Conservation (phyloP, 352 stramenopile species). For the Phytophthora vignae region DNA sequence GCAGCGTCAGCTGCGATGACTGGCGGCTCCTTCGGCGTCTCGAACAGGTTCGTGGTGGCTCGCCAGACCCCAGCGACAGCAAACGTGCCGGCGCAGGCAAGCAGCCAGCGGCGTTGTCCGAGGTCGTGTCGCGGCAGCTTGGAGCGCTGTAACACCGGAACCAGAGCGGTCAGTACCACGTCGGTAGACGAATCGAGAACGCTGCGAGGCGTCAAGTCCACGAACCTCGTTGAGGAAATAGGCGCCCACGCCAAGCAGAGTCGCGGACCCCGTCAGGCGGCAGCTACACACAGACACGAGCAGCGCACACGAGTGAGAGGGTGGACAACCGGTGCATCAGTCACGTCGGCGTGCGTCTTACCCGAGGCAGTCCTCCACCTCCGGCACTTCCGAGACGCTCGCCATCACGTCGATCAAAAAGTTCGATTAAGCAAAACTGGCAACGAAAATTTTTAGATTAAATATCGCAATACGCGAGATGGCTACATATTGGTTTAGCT, state of each 20-base stretch:
- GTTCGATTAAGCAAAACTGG: no score
- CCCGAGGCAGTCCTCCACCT: constrained; percentile 45
- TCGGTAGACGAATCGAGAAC: no score
- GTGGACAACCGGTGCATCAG: background rate
- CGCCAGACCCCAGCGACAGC: constrained; percentile 56
- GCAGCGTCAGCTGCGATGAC: background rate
- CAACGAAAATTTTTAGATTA: no score
- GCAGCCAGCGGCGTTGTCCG: constrained; percentile 65
- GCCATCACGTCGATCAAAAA: background rate
- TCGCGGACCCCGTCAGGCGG: constrained; percentile 60
- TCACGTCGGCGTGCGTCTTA: constrained; percentile 6
- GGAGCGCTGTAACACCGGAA: constrained; percentile 33
- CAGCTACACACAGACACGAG: constrained; percentile 44
- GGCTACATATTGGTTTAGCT: no score
- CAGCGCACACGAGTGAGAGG: background rate
- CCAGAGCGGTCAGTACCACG: background rate
- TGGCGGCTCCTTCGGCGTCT: constrained; percentile 9
- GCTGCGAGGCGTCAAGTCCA: background rate
- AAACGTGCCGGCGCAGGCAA: constrained; percentile 60
- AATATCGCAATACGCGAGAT: no score
- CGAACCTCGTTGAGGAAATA: constrained; percentile 70
- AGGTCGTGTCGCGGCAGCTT: constrained; percentile 54
- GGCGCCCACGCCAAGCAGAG: constrained; percentile 56
- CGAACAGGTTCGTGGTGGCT: constrained; percentile 58
- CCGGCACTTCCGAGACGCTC: background rate